Percentiles rank a stretch among this genome's conserved stretches.
Evolutionary conservation across 768 basidiomycete genomes (phyloP).

Genomic region (Kwoniella sp.): DNA sequence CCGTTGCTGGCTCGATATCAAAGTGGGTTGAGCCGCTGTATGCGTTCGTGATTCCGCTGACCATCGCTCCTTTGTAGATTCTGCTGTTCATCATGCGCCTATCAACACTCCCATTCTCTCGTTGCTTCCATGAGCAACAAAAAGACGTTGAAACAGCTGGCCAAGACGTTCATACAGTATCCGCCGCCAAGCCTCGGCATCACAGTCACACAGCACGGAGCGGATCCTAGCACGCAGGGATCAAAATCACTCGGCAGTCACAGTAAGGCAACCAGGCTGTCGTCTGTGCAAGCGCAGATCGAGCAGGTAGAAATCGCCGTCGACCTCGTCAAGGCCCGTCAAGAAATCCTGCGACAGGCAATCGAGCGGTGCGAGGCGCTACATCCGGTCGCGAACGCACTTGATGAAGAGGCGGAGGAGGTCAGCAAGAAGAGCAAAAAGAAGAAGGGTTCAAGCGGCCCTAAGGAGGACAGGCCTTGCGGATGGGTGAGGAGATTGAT

Average conservation of each 20-base stretch:
- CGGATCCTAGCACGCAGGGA: neutral
- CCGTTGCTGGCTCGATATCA: conserved; percentile 16
- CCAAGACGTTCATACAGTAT: conserved; percentile 19
- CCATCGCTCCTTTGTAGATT: conserved; percentile 13
- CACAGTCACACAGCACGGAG: conserved; percentile 8
- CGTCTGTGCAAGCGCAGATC: conserved; percentile 8
- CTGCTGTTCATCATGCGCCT: conserved; percentile 34
- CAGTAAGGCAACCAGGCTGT: neutral
- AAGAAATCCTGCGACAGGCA: conserved; percentile 13
- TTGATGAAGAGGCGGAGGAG: conserved; percentile 1
- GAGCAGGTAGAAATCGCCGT: conserved; percentile 16
- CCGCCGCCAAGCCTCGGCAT: conserved; percentile 25
- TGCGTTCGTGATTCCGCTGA: neutral
- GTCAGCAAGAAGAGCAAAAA: conserved; percentile 13
- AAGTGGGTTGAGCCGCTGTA: conserved; percentile 21
- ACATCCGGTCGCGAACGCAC: neutral
- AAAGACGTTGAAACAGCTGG: conserved; percentile 25
- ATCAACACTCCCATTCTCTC: conserved; percentile 22
- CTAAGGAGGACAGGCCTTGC: conserved; percentile 31
- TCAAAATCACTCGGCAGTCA: too few species aligned
- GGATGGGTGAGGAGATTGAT: conserved; percentile 30
- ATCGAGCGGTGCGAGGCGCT: conserved; percentile 17
- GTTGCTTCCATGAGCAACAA: conserved; percentile 26
- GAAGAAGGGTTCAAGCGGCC: conserved; percentile 3
- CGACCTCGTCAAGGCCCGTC: conserved; percentile 16